Percentiles rank a stretch among this genome's conserved stretches.
Evolutionary conservation across 257 asterid genomes (phyloP).

Genomic region (Lantana camara): DNA sequence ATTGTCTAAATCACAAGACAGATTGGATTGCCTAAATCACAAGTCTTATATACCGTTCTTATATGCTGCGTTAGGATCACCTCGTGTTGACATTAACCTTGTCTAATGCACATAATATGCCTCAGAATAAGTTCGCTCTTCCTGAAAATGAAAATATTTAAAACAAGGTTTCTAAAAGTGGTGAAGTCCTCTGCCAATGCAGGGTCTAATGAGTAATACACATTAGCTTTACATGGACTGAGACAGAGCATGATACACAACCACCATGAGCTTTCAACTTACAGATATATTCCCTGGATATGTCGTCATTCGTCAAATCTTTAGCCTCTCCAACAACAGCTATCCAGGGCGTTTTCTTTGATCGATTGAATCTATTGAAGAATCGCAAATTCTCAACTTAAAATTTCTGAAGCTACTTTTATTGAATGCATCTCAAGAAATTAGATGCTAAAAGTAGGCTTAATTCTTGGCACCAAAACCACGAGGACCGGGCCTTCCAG

Average conservation of each 20-base stretch:
- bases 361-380: not conserved
- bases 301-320: conserved; percentile 18
- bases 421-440: not conserved
- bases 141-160: too few species aligned
- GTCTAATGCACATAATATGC: not conserved
- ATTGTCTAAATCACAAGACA: too few species aligned
- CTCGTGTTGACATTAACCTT: too few species aligned
- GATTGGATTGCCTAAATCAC: too few species aligned
- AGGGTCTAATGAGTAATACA: not conserved
- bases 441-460: conserved; percentile 17
- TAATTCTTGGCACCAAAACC: conserved; percentile 79
- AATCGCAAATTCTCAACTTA: not conserved
- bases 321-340: conserved; percentile 21
- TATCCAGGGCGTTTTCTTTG: conserved; percentile 7
- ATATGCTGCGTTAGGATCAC: too few species aligned
- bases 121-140: too few species aligned
- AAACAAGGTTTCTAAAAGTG: too few species aligned
- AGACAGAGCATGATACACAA: too few species aligned
- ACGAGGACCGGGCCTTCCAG: conserved; percentile 69
- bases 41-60: too few species aligned
- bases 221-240: conserved; percentile 13
- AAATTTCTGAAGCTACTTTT: conserved; percentile 9
- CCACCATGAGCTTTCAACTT: too few species aligned
- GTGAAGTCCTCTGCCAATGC: too few species aligned
- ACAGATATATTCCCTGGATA: not conserved